phyloP scores from a whole-genome alignment of 495 filamentous ascomycete genomes.

The Daldinia grandis region DNA sequence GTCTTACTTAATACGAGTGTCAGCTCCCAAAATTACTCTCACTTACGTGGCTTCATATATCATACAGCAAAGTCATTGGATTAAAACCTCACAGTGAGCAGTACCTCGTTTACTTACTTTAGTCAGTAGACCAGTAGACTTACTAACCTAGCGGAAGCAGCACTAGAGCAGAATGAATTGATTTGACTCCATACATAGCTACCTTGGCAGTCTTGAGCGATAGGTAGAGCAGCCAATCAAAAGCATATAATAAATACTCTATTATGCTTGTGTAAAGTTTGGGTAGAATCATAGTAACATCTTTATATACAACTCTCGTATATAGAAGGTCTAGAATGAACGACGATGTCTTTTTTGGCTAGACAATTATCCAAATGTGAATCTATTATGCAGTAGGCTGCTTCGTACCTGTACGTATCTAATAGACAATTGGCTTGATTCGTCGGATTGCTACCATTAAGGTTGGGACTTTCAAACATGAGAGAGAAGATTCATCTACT shows the following conservation, averaged over 20 bases:
- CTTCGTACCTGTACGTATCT: background rate
- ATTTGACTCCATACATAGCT: background rate
- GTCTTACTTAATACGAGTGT: conserved; percentile 16
- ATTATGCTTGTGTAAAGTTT: background rate
- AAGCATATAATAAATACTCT: background rate
- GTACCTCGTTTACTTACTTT: background rate
- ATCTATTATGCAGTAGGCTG: background rate
- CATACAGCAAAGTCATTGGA: background rate
- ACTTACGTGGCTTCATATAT: conserved; percentile 21
- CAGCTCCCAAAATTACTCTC: conserved; percentile 12
- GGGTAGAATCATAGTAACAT: conserved; percentile 1
- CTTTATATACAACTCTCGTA: conserved; percentile 7
- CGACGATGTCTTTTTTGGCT: conserved; percentile 15
- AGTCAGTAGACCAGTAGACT: background rate
- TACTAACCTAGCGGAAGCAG: background rate
- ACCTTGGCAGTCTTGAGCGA: background rate
- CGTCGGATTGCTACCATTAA: conserved; percentile 6
- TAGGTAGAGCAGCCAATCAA: background rate
- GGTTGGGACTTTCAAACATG: conserved; percentile 3
- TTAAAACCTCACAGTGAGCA: background rate
- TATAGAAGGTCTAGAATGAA: conserved; percentile 2
- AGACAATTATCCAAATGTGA: background rate
- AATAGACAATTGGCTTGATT: conserved; percentile 4
- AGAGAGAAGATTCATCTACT: conserved; percentile 5
- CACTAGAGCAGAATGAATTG: background rate